Conservation (phyloP, 1,284 basidiomycete genomes). For the Megacollybia platyphylla region DNA sequence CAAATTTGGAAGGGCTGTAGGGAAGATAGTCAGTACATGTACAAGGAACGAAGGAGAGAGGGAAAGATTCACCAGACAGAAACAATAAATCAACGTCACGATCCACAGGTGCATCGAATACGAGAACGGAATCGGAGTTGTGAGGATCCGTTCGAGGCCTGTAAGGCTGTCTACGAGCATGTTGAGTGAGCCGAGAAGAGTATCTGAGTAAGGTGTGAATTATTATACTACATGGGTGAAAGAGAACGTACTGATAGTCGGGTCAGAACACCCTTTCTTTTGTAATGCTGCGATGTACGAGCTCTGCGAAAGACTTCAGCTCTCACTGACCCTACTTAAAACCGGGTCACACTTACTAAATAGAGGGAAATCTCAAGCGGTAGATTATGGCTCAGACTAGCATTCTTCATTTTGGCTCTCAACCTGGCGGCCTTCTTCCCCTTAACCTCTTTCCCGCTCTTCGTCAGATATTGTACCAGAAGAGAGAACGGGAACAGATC, state of each 20-base stretch:
- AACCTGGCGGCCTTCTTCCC: conserved; percentile 46
- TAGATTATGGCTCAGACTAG: conserved; percentile 47
- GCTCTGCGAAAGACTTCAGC: conserved; percentile 24
- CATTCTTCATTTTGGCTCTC: conserved; percentile 32
- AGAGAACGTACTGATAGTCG: conserved; percentile 42
- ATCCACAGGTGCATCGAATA: conserved; percentile 58
- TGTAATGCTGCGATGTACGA: conserved; percentile 56
- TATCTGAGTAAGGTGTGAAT: conserved; percentile 21
- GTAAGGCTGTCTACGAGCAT: conserved; percentile 57
- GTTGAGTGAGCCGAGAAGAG: conserved; percentile 37
- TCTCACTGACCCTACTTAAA: neutral
- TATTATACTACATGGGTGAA: neutral
- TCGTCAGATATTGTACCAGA: conserved; percentile 31
- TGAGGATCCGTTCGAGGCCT: conserved; percentile 64
- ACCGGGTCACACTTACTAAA: conserved; percentile 29
- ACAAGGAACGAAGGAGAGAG: neutral
- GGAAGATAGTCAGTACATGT: neutral
- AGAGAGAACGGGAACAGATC: conserved; percentile 65
- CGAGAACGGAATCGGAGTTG: conserved; percentile 73
- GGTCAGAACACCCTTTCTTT: conserved; percentile 49
- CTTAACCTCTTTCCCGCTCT: conserved; percentile 33
- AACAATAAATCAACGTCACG: conserved; percentile 45
- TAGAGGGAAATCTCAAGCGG: conserved; percentile 67
- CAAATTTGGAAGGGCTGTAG: conserved; percentile 60
- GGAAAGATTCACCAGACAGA: conserved; percentile 31